Base-by-base conservation (phyloP, 225 moss, liverwort and hornwort genomes). In the Physcomitrium patens region DNA sequence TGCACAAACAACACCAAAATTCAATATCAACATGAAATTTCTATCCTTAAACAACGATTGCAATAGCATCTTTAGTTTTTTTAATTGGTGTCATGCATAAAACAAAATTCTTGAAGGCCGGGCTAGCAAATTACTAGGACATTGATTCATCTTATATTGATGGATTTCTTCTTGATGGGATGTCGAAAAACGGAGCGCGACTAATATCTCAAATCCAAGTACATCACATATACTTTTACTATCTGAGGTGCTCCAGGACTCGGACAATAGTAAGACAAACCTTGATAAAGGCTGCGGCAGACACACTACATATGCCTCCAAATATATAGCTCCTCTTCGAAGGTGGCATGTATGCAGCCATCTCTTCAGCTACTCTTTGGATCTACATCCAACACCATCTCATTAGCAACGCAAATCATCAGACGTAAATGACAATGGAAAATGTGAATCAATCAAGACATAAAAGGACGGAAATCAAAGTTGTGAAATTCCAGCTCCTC, bases 241-340 rank as follows among this genome's bases (percentile, higher is more conserved):
- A 20, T 31, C 31, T 45, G 18, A 73, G 52, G 20, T 28, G 73
- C 27, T 69, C 56, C 26, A 45, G 71, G 13, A 28, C 31, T 14
- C 63, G 55, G 20, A 48, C 10, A 57, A 43, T 9, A 26, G 3
- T 37, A 60, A 69, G 10, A 10, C 37, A 61, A 76, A 95, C 95
- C 91, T 95, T 95, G 54, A 91, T 84, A 77, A 95, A 89, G 18
- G 88, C 87, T 71, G 91, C 83, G 57, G 95, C 87, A 62, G 89
- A 80, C 49, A 89, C 82, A 77, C 95, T 93, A 70, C 95, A 95
- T 67, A 95, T 89, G 70, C 95, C 95, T 65, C 95, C 91, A 86
- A 95, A 91, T 64, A 95, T 72, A 60, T 93, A 95, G 73, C 88
- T 89, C 45, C 93, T 83, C 80, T 92, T 95, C 74, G 93, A 75